Evolutionary conservation across 73 alveolate genomes (phyloP).

Genomic region (Tetrahymena borealis): DNA sequence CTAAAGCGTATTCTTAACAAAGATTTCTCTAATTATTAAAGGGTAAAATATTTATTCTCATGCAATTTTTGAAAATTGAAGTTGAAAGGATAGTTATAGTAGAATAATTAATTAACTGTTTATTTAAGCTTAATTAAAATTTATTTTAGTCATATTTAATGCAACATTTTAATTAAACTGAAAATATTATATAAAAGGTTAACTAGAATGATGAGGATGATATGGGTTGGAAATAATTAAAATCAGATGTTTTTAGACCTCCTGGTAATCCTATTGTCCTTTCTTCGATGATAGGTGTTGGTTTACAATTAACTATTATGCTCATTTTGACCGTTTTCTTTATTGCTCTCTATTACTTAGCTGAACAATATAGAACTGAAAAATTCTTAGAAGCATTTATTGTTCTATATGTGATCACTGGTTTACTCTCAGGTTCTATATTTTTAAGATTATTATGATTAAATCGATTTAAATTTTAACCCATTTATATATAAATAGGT

Average conservation of each 20-base stretch:
- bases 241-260: slow-evolving; percentile 41
- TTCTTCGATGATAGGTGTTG: slow-evolving; percentile 16
- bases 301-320: slow-evolving; percentile 11
- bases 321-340: slow-evolving; percentile 9
- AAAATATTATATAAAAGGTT: too few species aligned
- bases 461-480: background rate
- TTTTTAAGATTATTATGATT: background rate
- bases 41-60: background rate
- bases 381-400: slow-evolving; percentile 7
- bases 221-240: slow-evolving; percentile 40
- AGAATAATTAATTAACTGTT: background rate
- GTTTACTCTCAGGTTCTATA: slow-evolving; percentile 7
- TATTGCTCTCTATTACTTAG: slow-evolving; percentile 25
- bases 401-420: slow-evolving; percentile 10
- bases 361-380: slow-evolving; percentile 17
- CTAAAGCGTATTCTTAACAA: background rate
- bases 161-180: too few species aligned
- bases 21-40: background rate
- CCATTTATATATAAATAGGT: background rate
- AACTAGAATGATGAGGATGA: slow-evolving; percentile 9
- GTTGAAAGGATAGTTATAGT: too few species aligned
- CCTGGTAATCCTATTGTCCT: slow-evolving; percentile 5
- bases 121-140: background rate
- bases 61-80: background rate
- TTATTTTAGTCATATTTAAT: background rate